A percentile compares a stretch with the other conserved stretches of the same genome.
phyloP scores from a whole-genome alignment of 805 yeast genomes.

The Starmerella asiatica region DNA sequence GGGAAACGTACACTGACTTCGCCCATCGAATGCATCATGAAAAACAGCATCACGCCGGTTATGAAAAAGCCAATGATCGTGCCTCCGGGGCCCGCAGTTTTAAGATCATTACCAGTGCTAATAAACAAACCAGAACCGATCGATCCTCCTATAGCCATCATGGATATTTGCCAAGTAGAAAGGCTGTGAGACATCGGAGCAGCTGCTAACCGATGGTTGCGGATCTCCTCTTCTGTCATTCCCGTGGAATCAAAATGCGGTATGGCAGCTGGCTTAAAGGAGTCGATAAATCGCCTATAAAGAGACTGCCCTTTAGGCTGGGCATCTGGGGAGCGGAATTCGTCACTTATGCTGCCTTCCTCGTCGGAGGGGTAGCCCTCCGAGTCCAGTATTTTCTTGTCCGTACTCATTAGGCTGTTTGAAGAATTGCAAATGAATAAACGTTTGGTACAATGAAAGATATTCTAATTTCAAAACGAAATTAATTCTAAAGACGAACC shows the following conservation, averaged over 20 bases:
- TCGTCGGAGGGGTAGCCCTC: not conserved
- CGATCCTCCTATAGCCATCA: constrained; percentile 65
- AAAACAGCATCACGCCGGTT: constrained; percentile 51
- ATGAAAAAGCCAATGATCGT: constrained; percentile 43
- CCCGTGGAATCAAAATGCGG: constrained; percentile 17
- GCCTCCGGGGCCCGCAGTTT: constrained; percentile 47
- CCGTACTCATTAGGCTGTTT: too few relatives aligned
- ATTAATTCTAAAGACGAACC: too few relatives aligned
- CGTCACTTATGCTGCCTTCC: not conserved
- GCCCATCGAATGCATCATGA: constrained; percentile 53
- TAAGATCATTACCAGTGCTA: constrained; percentile 49
- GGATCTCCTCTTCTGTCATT: constrained; percentile 34
- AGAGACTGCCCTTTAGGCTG: not conserved
- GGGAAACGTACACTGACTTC: constrained; percentile 58
- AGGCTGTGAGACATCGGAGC: constrained; percentile 37
- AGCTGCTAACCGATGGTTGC: constrained; percentile 25
- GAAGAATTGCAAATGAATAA: too few relatives aligned
- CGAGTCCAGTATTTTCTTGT: too few relatives aligned
- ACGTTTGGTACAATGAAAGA: too few relatives aligned
- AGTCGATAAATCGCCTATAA: constrained; percentile 10
- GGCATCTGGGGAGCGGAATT: not conserved
- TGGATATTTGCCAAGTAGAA: constrained; percentile 46
- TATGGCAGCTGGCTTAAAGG: constrained; percentile 19
- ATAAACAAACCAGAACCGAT: constrained; percentile 67
- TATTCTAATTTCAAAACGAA: too few relatives aligned